Conservation (phyloP, 169 alveolate genomes). For the Eimeria falciformis region DNA sequence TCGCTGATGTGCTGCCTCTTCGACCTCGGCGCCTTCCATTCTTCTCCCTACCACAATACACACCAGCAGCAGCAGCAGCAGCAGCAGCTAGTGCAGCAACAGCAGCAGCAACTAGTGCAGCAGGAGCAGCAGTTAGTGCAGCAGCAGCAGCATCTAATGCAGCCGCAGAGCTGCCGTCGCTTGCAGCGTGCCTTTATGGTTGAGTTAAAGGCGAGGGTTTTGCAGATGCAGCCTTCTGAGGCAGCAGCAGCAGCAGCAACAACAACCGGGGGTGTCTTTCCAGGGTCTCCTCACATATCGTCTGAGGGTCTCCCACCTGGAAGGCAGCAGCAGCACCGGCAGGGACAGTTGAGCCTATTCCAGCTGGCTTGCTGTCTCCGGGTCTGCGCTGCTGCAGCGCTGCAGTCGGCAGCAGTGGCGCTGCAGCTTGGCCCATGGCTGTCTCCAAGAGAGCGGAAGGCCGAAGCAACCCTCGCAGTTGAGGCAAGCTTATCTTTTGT, state of each 20-base stretch:
- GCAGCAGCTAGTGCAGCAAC: constrained; percentile 1
- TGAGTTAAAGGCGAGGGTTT: not conserved
- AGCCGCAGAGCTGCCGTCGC: not conserved
- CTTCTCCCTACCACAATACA: not conserved
- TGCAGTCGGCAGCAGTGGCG: constrained; percentile 22
- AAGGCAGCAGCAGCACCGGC: constrained; percentile 36
- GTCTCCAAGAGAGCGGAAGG: not conserved
- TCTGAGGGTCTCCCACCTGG: not conserved
- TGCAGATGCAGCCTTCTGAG: not conserved
- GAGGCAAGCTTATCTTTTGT: no score
- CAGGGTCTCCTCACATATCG: not conserved
- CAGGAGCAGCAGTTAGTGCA: not conserved
- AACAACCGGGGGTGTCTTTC: not conserved
- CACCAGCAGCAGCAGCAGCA: not conserved
- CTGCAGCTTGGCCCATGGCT: not conserved
- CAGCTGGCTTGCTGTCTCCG: constrained; percentile 31
- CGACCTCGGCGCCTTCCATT: constrained; percentile 24
- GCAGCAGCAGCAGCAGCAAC: not conserved
- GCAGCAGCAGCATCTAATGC: not conserved
- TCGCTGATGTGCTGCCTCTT: constrained; percentile 16
- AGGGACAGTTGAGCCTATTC: not conserved
- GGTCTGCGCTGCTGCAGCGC: constrained; percentile 27
- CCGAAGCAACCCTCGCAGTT: not conserved
- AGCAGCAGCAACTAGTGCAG: not conserved
- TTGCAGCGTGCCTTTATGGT: not conserved